Evolutionary conservation across 768 basidiomycete species (phyloP).

Genomic region (Calocybe indica): DNA sequence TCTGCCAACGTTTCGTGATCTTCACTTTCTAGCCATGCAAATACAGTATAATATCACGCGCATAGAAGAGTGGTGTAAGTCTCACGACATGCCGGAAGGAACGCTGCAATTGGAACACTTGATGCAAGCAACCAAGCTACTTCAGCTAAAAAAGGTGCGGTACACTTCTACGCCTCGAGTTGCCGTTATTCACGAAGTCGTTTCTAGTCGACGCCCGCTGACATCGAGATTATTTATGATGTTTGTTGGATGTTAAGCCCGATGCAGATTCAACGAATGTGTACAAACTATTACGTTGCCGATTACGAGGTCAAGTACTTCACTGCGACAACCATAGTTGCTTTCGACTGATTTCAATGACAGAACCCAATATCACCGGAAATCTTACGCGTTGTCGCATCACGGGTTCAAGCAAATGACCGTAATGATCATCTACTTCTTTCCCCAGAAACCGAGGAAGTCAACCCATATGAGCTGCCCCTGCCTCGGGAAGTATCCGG

Average conservation of each 20-base stretch:
- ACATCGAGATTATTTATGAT: slow-evolving; percentile 98
- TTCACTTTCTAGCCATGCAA: slow-evolving; percentile 78
- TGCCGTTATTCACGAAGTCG: slow-evolving; percentile 7
- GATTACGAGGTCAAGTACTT: slow-evolving; percentile 81
- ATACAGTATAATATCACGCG: slow-evolving; percentile 99
- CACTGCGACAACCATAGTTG: neutral
- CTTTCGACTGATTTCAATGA: slow-evolving; percentile 3
- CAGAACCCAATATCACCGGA: slow-evolving; percentile 97
- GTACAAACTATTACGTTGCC: slow-evolving; percentile 97
- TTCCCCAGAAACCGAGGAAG: slow-evolving; percentile 95
- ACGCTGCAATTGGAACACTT: slow-evolving; percentile 95
- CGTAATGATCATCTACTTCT: slow-evolving; percentile 95
- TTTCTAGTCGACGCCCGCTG: slow-evolving; percentile 77
- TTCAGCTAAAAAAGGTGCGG: slow-evolving; percentile 91
- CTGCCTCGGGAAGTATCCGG: slow-evolving; percentile 93
- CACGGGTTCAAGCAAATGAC: slow-evolving; percentile 93
- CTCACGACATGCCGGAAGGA: slow-evolving; percentile 99
- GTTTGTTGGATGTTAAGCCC: slow-evolving; percentile 99
- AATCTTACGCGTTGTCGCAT: slow-evolving; percentile 93
- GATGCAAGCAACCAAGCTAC: slow-evolving; percentile 98
- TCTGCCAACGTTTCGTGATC: neutral
- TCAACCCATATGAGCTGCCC: slow-evolving; percentile 91
- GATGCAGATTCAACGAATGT: slow-evolving; percentile 99
- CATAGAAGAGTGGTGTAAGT: slow-evolving; percentile 99
- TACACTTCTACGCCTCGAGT: neutral